Evolutionary conservation across 192 early-diverging fungal species (phyloP), one percentile per base, ranked within the genome.

Genomic region (Backusella sp.): DNA sequence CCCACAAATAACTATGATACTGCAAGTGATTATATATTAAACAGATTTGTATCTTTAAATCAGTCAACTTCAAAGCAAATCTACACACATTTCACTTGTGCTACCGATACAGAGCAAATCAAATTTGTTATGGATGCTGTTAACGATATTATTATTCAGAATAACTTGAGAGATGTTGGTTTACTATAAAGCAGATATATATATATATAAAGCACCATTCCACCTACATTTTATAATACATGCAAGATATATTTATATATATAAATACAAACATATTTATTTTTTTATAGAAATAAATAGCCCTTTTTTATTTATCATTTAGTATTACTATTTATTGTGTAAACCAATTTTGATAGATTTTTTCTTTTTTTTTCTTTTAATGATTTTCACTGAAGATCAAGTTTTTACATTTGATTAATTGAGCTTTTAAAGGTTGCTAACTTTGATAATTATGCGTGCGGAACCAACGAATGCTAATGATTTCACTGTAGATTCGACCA

Each of bases 71-170:
- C 87, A 66, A 95, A 95, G 84, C 93, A 94, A 83, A 92, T 95
- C 76, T 95, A 95, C 77, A 91, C 93, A 37, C 94, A 95, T 81
- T 94, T 94, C 77, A 95, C 94, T 0, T 95, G 94, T 76, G 94
- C 94, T 7, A 95, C 94, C 0, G 94, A 95, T 82, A 95, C 94
- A 2, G 85, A 83, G 53, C 94, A 95, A 84, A 94, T 95, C 77
- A 94, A 91, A 78, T 95, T 95, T 83, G 94, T 95, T 74, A 95
- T 95, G 94, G 92, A 92, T 4, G 93, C 93, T 7, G 92, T 95
- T 62, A 96, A 95, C 74, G 94, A 96, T 79, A 94, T 96, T 78
- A 93, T 96, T 82, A 96, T 95, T 77, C 94, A 95, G 81, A 89
- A 87, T 70, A 96, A 95, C 82, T 78, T 96, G 53, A 87, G 93